Evolutionary conservation across 352 stramenopile species (phyloP), one percentile per base, ranked within the genome.

Genomic region (Phytopythium sindhum): DNA sequence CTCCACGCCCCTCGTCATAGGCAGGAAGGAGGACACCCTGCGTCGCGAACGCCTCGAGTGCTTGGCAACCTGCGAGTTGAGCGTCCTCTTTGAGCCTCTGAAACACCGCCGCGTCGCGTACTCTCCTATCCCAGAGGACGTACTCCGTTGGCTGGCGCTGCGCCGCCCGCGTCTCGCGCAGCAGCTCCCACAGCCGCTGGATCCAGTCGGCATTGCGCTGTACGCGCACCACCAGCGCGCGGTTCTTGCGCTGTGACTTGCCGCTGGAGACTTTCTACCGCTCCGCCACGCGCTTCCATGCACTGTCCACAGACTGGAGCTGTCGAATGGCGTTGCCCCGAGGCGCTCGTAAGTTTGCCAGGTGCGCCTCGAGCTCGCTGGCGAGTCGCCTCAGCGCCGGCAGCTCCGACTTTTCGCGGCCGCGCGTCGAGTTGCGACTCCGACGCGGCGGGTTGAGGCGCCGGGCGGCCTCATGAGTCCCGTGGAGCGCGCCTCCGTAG

Each of bases 181-280:
- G 61, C 17, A 74, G 57, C 47, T 66, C 65, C 64, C 64, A 74
- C 11, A 70, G 60, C 9, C 67, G 67, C 31, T 74, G 63, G 51
- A 74, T 71, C 68, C 68, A 74, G 60, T 74, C 67, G 19, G 67
- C 67, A 42, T 74, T 74, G 45, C 29, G 58, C 57, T 73, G 62
- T 3, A 64, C 66, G 12, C n/a, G 42, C 1, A 52, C 62, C 7
- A 60, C 61, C 11, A 72, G 45, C 2, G 12, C 35, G 4, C 35
- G 24, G 45, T 68, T 72, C n/a, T 47, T 65, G 8, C 51, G 42
- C 37, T 70, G 42, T 15, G 64, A 47, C 57, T 23, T 21, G 47
- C 37, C 12, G 57, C 52, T 63, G 3, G 64, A 60, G 4, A 39
- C 24, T 41, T 52, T 41, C 60, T 74, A 64, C 15, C 67, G 67